Base-by-base conservation (phyloP, 305 asterid species). In the Ilex paraguariensis region DNA sequence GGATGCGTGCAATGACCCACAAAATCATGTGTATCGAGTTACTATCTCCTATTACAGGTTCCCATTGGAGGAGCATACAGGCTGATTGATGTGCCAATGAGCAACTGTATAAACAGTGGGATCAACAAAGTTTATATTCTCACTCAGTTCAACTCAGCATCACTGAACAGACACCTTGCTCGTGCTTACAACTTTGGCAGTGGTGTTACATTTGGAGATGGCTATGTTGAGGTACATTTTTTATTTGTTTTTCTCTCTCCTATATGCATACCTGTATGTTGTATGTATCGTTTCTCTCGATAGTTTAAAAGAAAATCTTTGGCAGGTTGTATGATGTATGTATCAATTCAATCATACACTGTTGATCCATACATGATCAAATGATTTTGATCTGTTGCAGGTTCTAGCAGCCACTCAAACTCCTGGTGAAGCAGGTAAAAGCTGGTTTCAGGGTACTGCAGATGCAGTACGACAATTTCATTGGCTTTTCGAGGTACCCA, bases 371-470 rank as follows among this genome's bases (percentile, higher is more conserved):
- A 21, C 1, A 21, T 21, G 28, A 21, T 21, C 28, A 21, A 21
- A 2, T 21, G 28, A 21, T 21, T 21, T 21, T 21, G 28, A 21
- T 36, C 3, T n/a, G 14, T 33, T 59, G 60, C 83, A 91, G 96
- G 97, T 83, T 70, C 79, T 93, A 71, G 96, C 98, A 28, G 98
- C 98, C 54, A 93, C 98, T 56, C 98, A 93, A 80, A 93, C 98
- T 59, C 96, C 96, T 57, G 98, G 97, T 3, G 95, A 82, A 75
- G 76, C 82, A 3, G 98, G 98, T 56, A 87, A 87, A 70, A 80
- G 60, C 59, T 93, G 98, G 98, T 93, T 93, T 73, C 98, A 82
- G 73, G 98, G 98, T 33, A 90, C 98, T 33, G 98, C 97, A 67
- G 97, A 93, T 74, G 98, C 96, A 5, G 97, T 93, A 60, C 46